phyloP scores from a whole-genome alignment of 179 eudicot genomes.

The Dionaea muscipula region DNA sequence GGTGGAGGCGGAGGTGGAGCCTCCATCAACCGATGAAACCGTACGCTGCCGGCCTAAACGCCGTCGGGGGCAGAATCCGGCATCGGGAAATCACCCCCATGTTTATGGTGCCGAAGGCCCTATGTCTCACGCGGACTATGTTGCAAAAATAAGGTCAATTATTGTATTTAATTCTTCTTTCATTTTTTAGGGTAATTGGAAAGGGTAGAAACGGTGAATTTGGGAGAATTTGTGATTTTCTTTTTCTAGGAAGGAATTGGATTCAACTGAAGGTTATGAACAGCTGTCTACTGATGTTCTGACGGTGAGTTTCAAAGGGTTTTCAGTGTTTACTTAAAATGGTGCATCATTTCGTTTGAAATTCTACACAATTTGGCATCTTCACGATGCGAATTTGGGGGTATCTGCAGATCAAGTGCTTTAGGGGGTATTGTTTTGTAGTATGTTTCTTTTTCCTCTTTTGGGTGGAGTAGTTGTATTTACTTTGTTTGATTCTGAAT shows the following conservation, averaged over 20 bases:
- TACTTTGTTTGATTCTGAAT: not conserved
- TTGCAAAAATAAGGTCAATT: slow-evolving; percentile 36
- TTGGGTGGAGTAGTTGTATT: not conserved
- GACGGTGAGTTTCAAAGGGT: too few species aligned
- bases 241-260: slow-evolving; percentile 48
- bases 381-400: too few species aligned
- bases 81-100: slow-evolving; percentile 4
- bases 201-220: too few species aligned
- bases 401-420: too few species aligned
- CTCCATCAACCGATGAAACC: slow-evolving; percentile 6
- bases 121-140: slow-evolving; percentile 69
- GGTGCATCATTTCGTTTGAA: too few species aligned
- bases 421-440: too few species aligned
- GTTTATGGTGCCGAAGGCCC: slow-evolving; percentile 30
- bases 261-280: slow-evolving; percentile 27
- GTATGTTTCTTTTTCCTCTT: too few species aligned
- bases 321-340: too few species aligned
- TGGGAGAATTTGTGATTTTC: too few species aligned
- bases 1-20: too few species aligned
- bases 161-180: slow-evolving; percentile 5
- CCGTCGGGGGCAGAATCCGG: slow-evolving; percentile 22
- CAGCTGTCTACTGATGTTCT: slow-evolving; percentile 40
- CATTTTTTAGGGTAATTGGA: too few species aligned
- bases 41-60: slow-evolving; percentile 20
- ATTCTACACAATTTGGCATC: too few species aligned